Evolutionary conservation across 2,329 filamentous ascomycete genomes (phyloP).

Genomic region (Cordyceps javanica): DNA sequence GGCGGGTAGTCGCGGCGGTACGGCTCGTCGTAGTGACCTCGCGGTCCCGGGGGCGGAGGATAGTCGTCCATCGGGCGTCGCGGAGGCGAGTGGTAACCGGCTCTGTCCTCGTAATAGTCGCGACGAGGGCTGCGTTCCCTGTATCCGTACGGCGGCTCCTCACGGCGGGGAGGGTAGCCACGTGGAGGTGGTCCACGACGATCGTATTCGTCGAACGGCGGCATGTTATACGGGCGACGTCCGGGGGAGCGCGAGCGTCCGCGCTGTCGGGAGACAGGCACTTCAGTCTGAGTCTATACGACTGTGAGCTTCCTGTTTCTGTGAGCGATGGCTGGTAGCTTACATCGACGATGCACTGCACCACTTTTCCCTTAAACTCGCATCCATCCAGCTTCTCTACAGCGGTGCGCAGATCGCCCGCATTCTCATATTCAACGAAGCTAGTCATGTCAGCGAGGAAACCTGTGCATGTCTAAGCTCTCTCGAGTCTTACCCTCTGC

Average conservation of each 20-base stretch:
- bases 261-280: slow-evolving; percentile 54
- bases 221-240: slow-evolving; percentile 59
- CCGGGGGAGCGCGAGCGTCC: slow-evolving; percentile 75
- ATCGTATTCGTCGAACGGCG: slow-evolving; percentile 72
- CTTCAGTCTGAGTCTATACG: slow-evolving; percentile 70
- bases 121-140: slow-evolving; percentile 81
- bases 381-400: slow-evolving; percentile 91
- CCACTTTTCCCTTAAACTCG: slow-evolving; percentile 86
- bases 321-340: slow-evolving; percentile 27
- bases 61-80: slow-evolving; percentile 77
- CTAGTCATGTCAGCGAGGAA: slow-evolving; percentile 38
- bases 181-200: slow-evolving; percentile 70
- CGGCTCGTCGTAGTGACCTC: slow-evolving; percentile 68
- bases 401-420: slow-evolving; percentile 79
- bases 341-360: slow-evolving; percentile 86
- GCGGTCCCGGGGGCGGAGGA: slow-evolving; percentile 45
- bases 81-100: slow-evolving; percentile 74
- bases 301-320: slow-evolving; percentile 10
- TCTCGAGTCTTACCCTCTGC: slow-evolving; percentile 67
- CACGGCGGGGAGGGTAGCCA: slow-evolving; percentile 76
- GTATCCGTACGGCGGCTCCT: slow-evolving; percentile 63
- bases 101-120: slow-evolving; percentile 82
- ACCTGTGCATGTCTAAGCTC: not conserved
- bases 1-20: slow-evolving; percentile 66
- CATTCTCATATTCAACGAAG: slow-evolving; percentile 97